Evolutionary conservation across 768 basidiomycete species (phyloP), one percentile per base, ranked within the genome.

Genomic region (Naganishia vishniacii): DNA sequence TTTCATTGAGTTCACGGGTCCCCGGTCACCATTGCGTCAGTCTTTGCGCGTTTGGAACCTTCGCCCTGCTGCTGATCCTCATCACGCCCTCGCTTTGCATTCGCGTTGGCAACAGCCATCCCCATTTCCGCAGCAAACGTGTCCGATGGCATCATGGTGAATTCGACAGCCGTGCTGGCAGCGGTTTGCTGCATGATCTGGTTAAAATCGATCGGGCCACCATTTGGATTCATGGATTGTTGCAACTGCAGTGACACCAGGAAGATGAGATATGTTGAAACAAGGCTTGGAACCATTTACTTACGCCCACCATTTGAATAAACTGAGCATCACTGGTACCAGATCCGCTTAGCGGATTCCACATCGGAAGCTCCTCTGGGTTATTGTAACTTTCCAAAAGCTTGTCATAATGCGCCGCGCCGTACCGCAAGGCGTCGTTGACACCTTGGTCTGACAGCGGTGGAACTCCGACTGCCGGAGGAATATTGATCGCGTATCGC

Each of bases 401-500:
- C 15, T 56, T 37, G 13, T 56, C 53, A 15, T 56, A 56, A 40
- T 56, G 53, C 66, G 53, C 53, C 5, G 53, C 53, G 18, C 53
- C 40, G 53, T 56, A 56, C 53, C 53, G 53, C 32, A 60, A 16
- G 32, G 72, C 76, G 47, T 77, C 75, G 40, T 71, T 53, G 13
- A 77, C 70, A n/a, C 74, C 73, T 58, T 76, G 71, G 46, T 78
- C 73, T 32, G 75, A 75, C 42, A 78, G 62, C 15, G 75, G 75
- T 8, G 88, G 86, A 29, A 86, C 81, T 3, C 87, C 88, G 13
- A 88, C 77, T 0, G 85, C 82, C 16, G 86, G 83, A 1, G 86
- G 84, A 28, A 88, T 72, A 56, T 79, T 56, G 53, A 56, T 56
- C 15, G 53, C 53, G 20, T 37, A 56, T 20, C 53, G 53, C 86